A percentile compares a stretch with the other conserved stretches of the same genome.
Evolutionary conservation across 2,329 filamentous ascomycete genomes (phyloP).

Genomic region (Huntiella bhutanensis): DNA sequence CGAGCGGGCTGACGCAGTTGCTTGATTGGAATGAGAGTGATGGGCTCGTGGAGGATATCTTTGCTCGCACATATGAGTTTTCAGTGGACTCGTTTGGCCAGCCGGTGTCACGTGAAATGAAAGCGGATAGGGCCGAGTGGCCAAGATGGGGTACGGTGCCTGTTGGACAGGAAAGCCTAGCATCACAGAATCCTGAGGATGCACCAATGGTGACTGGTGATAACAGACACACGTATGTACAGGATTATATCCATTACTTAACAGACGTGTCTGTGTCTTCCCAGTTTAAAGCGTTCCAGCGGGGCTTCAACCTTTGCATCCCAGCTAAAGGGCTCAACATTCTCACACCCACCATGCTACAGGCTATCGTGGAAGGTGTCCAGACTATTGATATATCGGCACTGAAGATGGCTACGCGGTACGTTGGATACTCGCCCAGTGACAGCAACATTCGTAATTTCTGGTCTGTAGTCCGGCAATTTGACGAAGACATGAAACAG

Average conservation of each 20-base stretch:
- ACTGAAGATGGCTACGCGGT: conserved; percentile 51
- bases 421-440: conserved; percentile 58
- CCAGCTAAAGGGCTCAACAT: conserved; percentile 50
- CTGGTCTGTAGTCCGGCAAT: conserved; percentile 60
- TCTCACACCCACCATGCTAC: conserved; percentile 52
- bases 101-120: conserved; percentile 39
- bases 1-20: conserved; percentile 52
- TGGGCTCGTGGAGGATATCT: conserved; percentile 62
- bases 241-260: conserved; percentile 70
- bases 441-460: conserved; percentile 60
- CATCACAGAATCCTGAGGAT: conserved; percentile 28
- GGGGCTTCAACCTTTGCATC: conserved; percentile 62
- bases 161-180: conserved; percentile 14
- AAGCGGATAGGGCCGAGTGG: conserved; percentile 21
- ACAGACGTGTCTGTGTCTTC: conserved; percentile 57
- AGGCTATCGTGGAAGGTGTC: conserved; percentile 64
- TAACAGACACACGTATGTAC: conserved; percentile 62
- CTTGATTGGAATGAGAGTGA: conserved; percentile 58
- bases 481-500: conserved; percentile 48
- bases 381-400: conserved; percentile 62
- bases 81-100: conserved; percentile 42
- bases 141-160: conserved; percentile 14
- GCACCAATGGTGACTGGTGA: conserved; percentile 59
- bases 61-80: conserved; percentile 74
- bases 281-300: conserved; percentile 63